Evolutionary conservation across 108 stramenopile genomes (phyloP).

Genomic region (Aurantiochytrium sp.): DNA sequence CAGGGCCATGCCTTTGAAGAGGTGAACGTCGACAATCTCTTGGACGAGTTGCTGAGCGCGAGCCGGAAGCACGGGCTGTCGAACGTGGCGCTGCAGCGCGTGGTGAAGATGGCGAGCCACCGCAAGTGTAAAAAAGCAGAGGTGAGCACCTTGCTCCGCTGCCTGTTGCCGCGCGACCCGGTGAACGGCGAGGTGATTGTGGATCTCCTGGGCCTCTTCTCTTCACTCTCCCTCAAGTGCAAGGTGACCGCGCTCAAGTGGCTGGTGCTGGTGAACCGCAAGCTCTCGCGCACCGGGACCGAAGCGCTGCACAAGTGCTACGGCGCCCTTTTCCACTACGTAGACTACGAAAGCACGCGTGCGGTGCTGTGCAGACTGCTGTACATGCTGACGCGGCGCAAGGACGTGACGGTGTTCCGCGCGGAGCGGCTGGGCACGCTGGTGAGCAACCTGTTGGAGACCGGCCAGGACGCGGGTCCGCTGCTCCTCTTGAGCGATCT

Average conservation of each 20-base stretch:
- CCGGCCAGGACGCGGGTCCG: slow-evolving; percentile 5
- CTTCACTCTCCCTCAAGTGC: not conserved
- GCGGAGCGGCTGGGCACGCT: not conserved
- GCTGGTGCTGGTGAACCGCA: slow-evolving; percentile 1
- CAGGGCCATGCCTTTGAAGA: slow-evolving; percentile 4
- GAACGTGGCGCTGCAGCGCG: not conserved
- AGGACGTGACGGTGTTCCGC: not conserved
- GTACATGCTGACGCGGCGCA: slow-evolving; percentile 25
- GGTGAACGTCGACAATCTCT: not conserved
- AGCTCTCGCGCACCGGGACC: not conserved
- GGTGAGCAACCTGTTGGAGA: not conserved
- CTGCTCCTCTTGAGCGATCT: not conserved
- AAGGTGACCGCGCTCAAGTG: slow-evolving; percentile 5
- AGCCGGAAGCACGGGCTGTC: not conserved
- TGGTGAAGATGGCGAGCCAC: not conserved
- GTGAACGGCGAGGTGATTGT: not conserved
- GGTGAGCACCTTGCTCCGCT: not conserved
- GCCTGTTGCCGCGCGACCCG: not conserved
- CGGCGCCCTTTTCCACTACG: not conserved
- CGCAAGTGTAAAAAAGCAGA: not conserved
- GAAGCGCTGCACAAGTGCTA: not conserved
- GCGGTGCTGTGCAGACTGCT: not conserved
- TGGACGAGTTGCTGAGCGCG: not conserved
- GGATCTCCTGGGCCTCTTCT: not conserved
- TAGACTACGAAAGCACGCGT: slow-evolving; percentile 6